Conservation (phyloP, 352 stramenopile genomes). For the Globisporangium heterothallicum region DNA sequence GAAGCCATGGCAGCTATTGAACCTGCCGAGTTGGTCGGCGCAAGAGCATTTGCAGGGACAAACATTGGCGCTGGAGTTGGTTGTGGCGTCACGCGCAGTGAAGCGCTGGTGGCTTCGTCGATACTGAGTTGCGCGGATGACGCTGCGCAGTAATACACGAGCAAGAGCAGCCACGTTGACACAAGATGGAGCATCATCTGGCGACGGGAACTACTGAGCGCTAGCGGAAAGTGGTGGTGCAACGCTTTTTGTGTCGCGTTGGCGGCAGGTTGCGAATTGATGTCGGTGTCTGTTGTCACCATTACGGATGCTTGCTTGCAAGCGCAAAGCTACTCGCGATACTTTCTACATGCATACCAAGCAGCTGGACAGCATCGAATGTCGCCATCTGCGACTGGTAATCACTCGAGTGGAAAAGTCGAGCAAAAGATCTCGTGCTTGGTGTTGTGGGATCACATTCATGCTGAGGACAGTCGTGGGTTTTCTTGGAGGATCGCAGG, state of each 20-base stretch:
- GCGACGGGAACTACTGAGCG: not conserved
- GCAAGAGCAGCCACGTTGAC: not conserved
- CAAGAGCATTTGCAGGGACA: not conserved
- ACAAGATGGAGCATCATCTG: not conserved
- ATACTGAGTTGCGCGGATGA: slow-evolving; percentile 5
- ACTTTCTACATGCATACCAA: too few relatives aligned
- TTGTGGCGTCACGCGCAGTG: slow-evolving; percentile 3
- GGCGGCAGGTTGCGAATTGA: not conserved
- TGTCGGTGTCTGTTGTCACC: too few relatives aligned
- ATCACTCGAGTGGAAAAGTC: too few relatives aligned
- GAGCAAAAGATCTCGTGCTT: too few relatives aligned
- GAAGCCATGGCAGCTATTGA: not conserved
- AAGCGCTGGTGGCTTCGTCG: slow-evolving; percentile 6
- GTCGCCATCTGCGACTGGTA: too few relatives aligned
- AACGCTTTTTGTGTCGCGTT: not conserved
- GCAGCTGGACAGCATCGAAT: too few relatives aligned
- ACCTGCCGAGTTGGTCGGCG: not conserved
- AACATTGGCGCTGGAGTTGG: not conserved
- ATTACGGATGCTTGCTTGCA: too few relatives aligned
- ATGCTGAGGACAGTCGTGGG: too few relatives aligned
- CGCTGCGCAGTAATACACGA: slow-evolving; percentile 8
- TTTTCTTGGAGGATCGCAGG: too few relatives aligned
- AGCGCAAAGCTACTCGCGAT: too few relatives aligned
- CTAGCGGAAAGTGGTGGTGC: not conserved
- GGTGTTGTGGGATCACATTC: too few relatives aligned